A percentile compares a stretch with the other conserved stretches of the same genome.
phyloP scores from a whole-genome alignment of 2,329 filamentous ascomycete species.

The Clonostachys rhizophaga region DNA sequence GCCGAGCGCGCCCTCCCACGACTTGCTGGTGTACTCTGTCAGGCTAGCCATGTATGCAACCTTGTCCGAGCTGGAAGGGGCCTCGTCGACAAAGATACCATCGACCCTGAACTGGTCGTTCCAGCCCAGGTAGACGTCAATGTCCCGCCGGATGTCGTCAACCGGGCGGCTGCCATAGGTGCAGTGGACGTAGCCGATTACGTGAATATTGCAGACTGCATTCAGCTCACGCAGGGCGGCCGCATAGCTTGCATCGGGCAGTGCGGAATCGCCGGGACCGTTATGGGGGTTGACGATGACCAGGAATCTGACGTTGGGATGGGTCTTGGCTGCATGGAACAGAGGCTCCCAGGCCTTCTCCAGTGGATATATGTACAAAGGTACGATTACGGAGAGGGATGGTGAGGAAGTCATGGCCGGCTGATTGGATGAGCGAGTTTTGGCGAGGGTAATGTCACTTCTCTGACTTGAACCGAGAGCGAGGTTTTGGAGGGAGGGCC shows the following conservation, averaged over 20 bases:
- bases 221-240: constrained; percentile 13
- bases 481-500: too few relatives aligned
- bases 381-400: constrained; percentile 12
- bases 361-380: constrained; percentile 25
- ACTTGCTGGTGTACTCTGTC: constrained; percentile 12
- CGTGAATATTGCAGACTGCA: constrained; percentile 13
- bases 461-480: too few relatives aligned
- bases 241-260: constrained; percentile 19
- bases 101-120: constrained; percentile 29
- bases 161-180: constrained; percentile 15
- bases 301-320: constrained; percentile 16
- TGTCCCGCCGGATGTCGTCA: constrained; percentile 22
- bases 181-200: constrained; percentile 21
- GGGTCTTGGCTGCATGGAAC: constrained; percentile 9
- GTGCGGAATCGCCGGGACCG: constrained; percentile 15
- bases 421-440: too few relatives aligned
- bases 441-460: too few relatives aligned
- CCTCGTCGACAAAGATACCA: constrained; percentile 45
- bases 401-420: too few relatives aligned
- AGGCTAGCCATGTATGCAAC: constrained; percentile 14
- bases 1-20: constrained; percentile 4
- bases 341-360: constrained; percentile 20
- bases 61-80: constrained; percentile 19
- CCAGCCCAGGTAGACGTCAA: constrained; percentile 39
- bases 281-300: constrained; percentile 22